Evolutionary conservation across 805 yeast species (phyloP).

Genomic region (Wickerhamiella spandovensis): DNA sequence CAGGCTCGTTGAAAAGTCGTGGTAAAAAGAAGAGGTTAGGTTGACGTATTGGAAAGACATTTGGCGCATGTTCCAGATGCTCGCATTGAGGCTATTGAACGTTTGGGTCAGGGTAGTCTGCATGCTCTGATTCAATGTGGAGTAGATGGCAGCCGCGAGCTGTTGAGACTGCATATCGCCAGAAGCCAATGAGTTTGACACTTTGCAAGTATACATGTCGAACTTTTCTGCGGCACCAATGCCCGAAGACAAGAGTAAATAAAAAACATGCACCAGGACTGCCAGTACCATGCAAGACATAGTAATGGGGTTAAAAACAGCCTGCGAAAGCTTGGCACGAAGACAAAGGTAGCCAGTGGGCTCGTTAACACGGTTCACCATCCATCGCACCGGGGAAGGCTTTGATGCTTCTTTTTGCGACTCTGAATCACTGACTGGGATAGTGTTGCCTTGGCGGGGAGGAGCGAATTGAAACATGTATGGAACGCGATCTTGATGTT

Average conservation of each 20-base stretch:
- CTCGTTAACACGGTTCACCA: constrained; percentile 7
- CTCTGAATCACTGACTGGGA: neutral
- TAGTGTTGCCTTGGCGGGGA: neutral
- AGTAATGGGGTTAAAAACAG: constrained; percentile 12
- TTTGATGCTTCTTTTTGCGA: neutral
- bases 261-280: constrained; percentile 8
- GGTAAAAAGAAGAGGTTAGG: constrained; percentile 5
- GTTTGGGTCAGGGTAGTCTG: constrained; percentile 1
- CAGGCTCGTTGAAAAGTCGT: neutral
- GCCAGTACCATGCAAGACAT: constrained; percentile 9
- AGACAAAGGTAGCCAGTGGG: constrained; percentile 15
- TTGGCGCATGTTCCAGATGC: constrained; percentile 8
- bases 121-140: constrained; percentile 2
- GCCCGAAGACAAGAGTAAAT: neutral
- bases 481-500: neutral
- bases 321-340: constrained; percentile 10
- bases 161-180: constrained; percentile 5
- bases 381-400: neutral
- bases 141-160: constrained; percentile 1
- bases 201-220: constrained; percentile 1
- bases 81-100: constrained; percentile 8
- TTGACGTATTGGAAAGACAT: constrained; percentile 1
- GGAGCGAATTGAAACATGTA: neutral
- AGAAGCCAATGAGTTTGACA: neutral
- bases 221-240: constrained; percentile 3